phyloP scores from a whole-genome alignment of 2,329 filamentous ascomycete genomes.

The Acrocalymma vagum region DNA sequence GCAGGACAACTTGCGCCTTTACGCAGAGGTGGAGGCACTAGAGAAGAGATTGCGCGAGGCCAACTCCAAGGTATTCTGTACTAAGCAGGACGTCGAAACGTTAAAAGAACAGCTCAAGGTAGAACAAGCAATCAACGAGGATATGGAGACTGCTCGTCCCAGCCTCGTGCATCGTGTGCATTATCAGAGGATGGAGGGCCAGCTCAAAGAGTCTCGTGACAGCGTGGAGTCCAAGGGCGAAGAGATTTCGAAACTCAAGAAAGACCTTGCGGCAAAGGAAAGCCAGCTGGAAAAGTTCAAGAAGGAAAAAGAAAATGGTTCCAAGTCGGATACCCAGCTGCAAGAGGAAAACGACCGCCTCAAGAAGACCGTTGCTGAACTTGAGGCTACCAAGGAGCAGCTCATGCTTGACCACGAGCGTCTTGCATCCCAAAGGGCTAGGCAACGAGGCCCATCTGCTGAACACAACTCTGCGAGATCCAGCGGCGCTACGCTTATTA shows the following conservation, averaged over 20 bases:
- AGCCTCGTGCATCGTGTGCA: conserved; percentile 43
- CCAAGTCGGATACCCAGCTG: conserved; percentile 22
- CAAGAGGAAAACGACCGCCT: conserved; percentile 37
- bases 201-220: conserved; percentile 35
- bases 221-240: conserved; percentile 27
- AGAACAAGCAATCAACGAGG: conserved; percentile 36
- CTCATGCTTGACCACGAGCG: conserved; percentile 44
- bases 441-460: conserved; percentile 24
- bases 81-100: conserved; percentile 30
- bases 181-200: conserved; percentile 42
- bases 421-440: conserved; percentile 30
- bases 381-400: conserved; percentile 37
- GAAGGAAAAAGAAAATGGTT: conserved; percentile 25
- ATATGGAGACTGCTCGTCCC: conserved; percentile 39
- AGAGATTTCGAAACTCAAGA: conserved; percentile 28
- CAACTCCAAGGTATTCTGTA: conserved; percentile 34
- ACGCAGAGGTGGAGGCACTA: conserved; percentile 34
- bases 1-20: conserved; percentile 41
- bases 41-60: conserved; percentile 41
- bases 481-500: conserved; percentile 42
- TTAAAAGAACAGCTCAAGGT: conserved; percentile 33
- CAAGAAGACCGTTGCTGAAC: conserved; percentile 27
- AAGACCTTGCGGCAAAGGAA: conserved; percentile 24
- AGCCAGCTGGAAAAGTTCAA: conserved; percentile 25
- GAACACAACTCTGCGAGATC: conserved; percentile 38